These are phyloP conservation scores for Eimeria tenella DNA, from an alignment of 169 alveolate species.

Conservation along the genomic window DNA sequence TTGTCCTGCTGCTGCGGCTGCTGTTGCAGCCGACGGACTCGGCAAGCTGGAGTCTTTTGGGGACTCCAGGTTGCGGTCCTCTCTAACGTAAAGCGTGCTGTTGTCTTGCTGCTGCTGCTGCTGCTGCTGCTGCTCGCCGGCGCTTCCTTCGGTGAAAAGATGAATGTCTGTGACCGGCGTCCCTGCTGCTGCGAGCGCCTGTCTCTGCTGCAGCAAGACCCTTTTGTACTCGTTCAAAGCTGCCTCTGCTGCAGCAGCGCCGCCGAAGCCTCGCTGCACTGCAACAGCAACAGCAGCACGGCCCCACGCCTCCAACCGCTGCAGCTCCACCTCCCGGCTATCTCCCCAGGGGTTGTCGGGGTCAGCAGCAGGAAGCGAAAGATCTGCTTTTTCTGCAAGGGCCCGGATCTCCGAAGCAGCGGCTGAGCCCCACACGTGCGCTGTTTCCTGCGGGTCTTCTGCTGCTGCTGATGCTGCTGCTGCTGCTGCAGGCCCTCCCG, in stretches of 20 bases:
- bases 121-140: not conserved
- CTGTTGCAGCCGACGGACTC: not conserved
- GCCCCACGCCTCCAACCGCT: slow-evolving; percentile 31
- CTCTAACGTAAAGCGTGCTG: not conserved
- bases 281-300: slow-evolving; percentile 56
- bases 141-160: not conserved
- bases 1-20: not conserved
- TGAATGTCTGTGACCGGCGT: slow-evolving; percentile 24
- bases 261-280: slow-evolving; percentile 27
- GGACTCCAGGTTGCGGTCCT: not conserved
- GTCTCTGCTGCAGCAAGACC: slow-evolving; percentile 46
- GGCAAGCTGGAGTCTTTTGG: not conserved
- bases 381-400: slow-evolving; percentile 14
- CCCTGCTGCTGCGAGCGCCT: slow-evolving; percentile 21
- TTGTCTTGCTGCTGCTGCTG: slow-evolving; percentile 15
- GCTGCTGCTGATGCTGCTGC: not conserved
- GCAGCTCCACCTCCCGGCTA: slow-evolving; percentile 14
- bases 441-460: slow-evolving; percentile 53
- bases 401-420: slow-evolving; percentile 34
- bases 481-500: slow-evolving; percentile 8
- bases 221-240: not conserved
- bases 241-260: slow-evolving; percentile 54
- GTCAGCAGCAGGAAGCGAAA: slow-evolving; percentile 45
- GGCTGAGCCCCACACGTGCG: slow-evolving; percentile 48
- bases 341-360: slow-evolving; percentile 41